A percentile compares a stretch with the other conserved stretches of the same genome.
Conservation (phyloP, 1,284 basidiomycete species). For the Stereum hirsutum region DNA sequence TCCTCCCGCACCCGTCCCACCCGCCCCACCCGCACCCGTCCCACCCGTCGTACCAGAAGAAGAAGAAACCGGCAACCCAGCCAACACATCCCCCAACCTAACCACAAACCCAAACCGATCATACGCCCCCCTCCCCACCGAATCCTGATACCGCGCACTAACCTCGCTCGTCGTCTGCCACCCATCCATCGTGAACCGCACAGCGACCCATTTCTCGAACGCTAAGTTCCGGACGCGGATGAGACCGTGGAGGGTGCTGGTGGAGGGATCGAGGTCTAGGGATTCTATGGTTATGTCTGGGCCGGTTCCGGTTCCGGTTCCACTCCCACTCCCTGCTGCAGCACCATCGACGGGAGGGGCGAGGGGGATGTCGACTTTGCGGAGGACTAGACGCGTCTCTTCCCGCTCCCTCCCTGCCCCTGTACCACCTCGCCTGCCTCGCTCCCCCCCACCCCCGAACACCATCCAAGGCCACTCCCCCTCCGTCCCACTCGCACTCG, state of each 20-base stretch:
- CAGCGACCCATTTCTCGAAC: conserved; percentile 82
- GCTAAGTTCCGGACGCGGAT: conserved; percentile 81
- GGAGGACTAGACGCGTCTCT: conserved; percentile 24
- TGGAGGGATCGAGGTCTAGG: conserved; percentile 53
- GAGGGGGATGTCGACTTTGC: conserved; percentile 5
- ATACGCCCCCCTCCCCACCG: conserved; percentile 43
- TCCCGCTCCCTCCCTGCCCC: conserved; percentile 28
- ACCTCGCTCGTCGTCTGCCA: conserved; percentile 98
- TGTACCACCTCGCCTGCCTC: conserved; percentile 3
- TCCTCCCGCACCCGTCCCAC: too few species aligned
- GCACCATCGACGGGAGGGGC: neutral
- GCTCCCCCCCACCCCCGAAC: conserved; percentile 29
- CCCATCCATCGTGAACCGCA: conserved; percentile 88
- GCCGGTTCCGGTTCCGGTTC: too few species aligned
- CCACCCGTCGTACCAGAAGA: too few species aligned
- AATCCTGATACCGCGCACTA: conserved; percentile 68
- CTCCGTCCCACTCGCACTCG: conserved; percentile 57
- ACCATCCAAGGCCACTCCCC: conserved; percentile 60
- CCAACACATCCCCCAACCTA: conserved; percentile 51
- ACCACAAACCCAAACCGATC: conserved; percentile 69
- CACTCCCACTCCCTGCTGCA: too few species aligned
- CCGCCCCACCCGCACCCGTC: too few species aligned
- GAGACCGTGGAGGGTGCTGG: conserved; percentile 51
- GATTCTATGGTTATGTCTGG: conserved; percentile 33
- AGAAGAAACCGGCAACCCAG: too few species aligned